These are phyloP conservation scores for Albizia julibrissin DNA, from an alignment of 306 rosid genomes.

Conservation along the genomic window DNA sequence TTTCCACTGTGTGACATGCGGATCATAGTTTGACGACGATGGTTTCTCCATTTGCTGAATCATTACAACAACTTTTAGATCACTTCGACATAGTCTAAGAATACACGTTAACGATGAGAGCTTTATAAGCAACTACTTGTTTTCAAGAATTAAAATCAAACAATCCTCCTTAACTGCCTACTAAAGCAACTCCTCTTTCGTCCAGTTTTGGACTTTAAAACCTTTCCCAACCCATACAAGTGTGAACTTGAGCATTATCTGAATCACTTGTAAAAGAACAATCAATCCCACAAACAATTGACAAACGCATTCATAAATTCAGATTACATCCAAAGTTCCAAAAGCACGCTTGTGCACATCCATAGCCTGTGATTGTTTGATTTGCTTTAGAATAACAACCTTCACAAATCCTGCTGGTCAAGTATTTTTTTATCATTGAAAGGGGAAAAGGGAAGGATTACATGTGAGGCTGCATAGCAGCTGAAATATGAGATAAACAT, in stretches of 20 bases:
- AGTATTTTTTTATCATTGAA: not conserved
- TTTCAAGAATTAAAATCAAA: not conserved
- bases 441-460: not conserved
- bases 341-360: not conserved
- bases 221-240: not conserved
- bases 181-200: not conserved
- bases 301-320: not conserved
- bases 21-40: not conserved
- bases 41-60: not conserved
- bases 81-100: not conserved
- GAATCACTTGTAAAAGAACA: not conserved
- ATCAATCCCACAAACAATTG: not conserved
- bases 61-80: too few relatives aligned
- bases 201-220: not conserved
- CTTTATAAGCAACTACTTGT: not conserved
- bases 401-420: not conserved
- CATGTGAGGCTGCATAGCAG: not conserved
- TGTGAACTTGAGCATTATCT: not conserved
- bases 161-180: not conserved
- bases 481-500: not conserved
- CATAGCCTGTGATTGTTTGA: not conserved
- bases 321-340: not conserved
- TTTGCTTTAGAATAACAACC: not conserved
- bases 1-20: not conserved
- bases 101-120: not conserved